phyloP scores from a whole-genome alignment of 345 rosid species.

The Boechera retrofracta region DNA sequence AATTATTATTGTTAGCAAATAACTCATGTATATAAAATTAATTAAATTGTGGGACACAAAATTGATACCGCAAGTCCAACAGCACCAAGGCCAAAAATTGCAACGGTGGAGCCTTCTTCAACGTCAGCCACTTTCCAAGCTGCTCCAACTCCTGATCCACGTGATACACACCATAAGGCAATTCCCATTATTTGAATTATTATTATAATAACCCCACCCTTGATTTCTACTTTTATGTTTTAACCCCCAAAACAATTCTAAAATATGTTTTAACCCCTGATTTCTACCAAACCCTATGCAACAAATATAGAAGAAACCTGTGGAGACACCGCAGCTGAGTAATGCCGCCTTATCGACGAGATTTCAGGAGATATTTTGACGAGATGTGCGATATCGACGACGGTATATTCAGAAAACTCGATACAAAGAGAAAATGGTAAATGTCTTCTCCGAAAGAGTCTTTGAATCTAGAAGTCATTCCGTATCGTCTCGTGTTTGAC shows the following conservation, averaged over 20 bases:
- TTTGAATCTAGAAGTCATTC: constrained; percentile 57
- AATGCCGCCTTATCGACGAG: constrained; percentile 60
- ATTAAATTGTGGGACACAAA: background rate
- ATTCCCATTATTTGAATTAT: background rate
- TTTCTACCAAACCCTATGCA: background rate
- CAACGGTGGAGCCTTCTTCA: constrained; percentile 65
- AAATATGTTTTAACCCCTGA: background rate
- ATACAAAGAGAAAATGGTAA: constrained; percentile 58
- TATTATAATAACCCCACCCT: background rate
- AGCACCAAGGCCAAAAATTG: constrained; percentile 72
- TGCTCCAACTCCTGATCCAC: constrained; percentile 67
- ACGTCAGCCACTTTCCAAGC: constrained; percentile 70
- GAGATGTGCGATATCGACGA: constrained; percentile 60
- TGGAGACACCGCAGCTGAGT: constrained; percentile 73
- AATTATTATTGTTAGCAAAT: background rate
- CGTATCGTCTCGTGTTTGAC: constrained; percentile 56
- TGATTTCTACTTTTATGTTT: background rate
- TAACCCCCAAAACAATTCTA: background rate
- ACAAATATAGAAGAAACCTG: constrained; percentile 47
- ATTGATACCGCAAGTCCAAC: constrained; percentile 71
- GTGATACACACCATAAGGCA: background rate
- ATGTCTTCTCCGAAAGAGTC: constrained; percentile 58
- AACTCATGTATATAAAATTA: background rate
- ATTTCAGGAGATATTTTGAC: constrained; percentile 52
- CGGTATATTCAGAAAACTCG: constrained; percentile 76